Base-by-base conservation (phyloP, 768 basidiomycete species). In the Harrya chromipes region DNA sequence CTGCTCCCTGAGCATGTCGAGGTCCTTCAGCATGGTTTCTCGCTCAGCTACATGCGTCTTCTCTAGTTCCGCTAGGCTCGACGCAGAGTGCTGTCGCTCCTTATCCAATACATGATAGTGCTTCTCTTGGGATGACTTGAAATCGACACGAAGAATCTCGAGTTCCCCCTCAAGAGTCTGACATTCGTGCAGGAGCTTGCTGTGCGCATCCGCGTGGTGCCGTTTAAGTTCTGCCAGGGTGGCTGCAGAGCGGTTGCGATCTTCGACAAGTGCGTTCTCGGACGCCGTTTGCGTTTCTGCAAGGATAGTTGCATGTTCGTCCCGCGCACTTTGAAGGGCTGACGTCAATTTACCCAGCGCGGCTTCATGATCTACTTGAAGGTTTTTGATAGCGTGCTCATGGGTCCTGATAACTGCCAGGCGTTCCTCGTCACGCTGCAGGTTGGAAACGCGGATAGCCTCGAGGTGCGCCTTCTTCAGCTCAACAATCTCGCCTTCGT, bases 401-500 rank as follows among this genome's bases (percentile, higher is more conserved):
- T 85, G 83, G 4, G 61, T 59, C 50, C 70, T 63, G 21, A 71
- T 50, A 19, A 79, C 56, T 4, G 65, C 58, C 2, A 57, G 38
- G 27, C 69, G 67, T 41, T 74, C 71, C 38, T 71, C 65, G 50
- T 77, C 70, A 31, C 68, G 64, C 26, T 68, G 58, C 12, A 60
- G 38, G 27, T 56, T 31, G 9, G 67, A 58, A 20, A 57, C 59
- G 26, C 60, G 57, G 24, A 85, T 56, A 3, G 67, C 69, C 8
- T 64, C 56, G 16, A 74, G 66, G 58, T 89, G 84, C 5, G 71
- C 64, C 7, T 65, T 65, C 61, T 77, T 75, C 51, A 87, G 62
- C 26, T 72, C 64, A 7, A 71, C 63, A n/a, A 80, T 52, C 39
- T 85, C 82, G 50, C 75, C 76, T 40, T 79, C 73, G 55, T 90